Percentiles rank a stretch among this genome's conserved stretches.
Evolutionary conservation across 148 eudicot genomes (phyloP).

Genomic region (Chenopodium album): DNA sequence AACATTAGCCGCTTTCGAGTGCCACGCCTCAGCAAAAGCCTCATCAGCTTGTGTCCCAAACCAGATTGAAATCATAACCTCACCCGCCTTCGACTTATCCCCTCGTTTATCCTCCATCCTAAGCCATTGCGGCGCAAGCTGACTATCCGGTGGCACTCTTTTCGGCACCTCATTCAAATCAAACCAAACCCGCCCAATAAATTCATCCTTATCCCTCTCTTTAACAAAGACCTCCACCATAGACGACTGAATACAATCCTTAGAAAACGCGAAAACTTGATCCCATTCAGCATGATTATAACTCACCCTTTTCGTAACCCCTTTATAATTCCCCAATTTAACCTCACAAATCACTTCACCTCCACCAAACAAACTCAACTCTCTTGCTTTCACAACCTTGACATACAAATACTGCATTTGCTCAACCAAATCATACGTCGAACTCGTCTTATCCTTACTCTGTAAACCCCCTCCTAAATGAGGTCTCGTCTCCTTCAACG

Average conservation of each 20-base stretch:
- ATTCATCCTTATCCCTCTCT: constrained; percentile 69
- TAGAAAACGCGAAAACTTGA: constrained; percentile 90
- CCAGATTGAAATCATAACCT: constrained; percentile 85
- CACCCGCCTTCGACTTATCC: constrained; percentile 61
- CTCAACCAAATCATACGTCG: constrained; percentile 89
- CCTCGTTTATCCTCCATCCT: constrained; percentile 87
- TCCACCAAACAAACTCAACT: constrained; percentile 45
- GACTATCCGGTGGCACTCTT: constrained; percentile 86
- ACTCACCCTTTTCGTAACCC: constrained; percentile 63
- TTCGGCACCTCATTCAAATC: constrained; percentile 87
- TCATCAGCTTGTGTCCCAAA: constrained; percentile 97
- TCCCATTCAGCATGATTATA: constrained; percentile 66
- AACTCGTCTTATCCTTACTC: constrained; percentile 68
- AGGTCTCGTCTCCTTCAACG: constrained; percentile 80
- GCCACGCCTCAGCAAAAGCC: constrained; percentile 95
- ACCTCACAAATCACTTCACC: constrained; percentile 69
- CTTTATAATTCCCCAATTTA: constrained; percentile 85
- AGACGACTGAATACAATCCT: constrained; percentile 78
- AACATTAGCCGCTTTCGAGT: constrained; percentile 82
- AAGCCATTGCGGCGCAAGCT: constrained; percentile 90
- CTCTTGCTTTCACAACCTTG: constrained; percentile 74
- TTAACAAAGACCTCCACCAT: constrained; percentile 76
- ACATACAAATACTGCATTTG: constrained; percentile 93
- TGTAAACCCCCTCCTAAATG: constrained; percentile 69
- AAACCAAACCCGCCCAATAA: constrained; percentile 82